A percentile compares a stretch with the other conserved stretches of the same genome.
These are phyloP conservation scores for Cutaneotrichosporon mucoides DNA, from an alignment of 1,284 basidiomycete genomes.

Conservation along the genomic window DNA sequence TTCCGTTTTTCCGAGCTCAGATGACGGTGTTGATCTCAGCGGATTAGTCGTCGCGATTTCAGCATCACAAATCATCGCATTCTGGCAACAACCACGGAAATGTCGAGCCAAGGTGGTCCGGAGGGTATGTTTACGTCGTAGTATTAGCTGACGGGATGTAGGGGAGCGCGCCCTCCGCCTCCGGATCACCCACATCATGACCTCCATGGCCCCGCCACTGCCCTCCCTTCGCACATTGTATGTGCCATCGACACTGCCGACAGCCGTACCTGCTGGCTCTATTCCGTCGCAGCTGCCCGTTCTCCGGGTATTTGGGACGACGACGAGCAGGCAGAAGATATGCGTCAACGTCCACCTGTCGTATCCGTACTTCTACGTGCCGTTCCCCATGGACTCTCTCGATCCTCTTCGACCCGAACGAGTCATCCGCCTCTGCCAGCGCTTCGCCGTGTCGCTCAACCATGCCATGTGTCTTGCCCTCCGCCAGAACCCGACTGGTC, in stretches of 20 bases:
- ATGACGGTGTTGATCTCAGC: not conserved
- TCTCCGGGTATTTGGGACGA: conserved; percentile 80
- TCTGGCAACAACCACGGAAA: not conserved
- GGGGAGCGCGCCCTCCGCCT: conserved; percentile 38
- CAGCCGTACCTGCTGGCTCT: conserved; percentile 41
- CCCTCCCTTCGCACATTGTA: conserved; percentile 32
- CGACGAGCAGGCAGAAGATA: conserved; percentile 69
- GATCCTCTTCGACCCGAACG: conserved; percentile 45
- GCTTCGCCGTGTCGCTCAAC: conserved; percentile 46
- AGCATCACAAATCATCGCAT: not conserved
- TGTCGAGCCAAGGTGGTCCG: conserved; percentile 22
- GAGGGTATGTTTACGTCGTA: conserved; percentile 5
- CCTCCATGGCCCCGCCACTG: conserved; percentile 41
- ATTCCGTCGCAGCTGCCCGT: conserved; percentile 65
- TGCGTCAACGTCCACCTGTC: conserved; percentile 83
- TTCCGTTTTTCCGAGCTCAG: not conserved
- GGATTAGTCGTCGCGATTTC: not conserved
- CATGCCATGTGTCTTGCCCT: conserved; percentile 46
- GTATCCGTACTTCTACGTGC: conserved; percentile 57
- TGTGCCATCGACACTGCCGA: conserved; percentile 58
- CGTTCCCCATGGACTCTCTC: conserved; percentile 52
- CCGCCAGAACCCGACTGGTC: conserved; percentile 40
- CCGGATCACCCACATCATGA: conserved; percentile 50
- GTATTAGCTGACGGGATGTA: conserved; percentile 3
- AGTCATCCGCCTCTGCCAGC: conserved; percentile 45